Evolutionary conservation across 371 early-diverging fungal species (phyloP).

Genomic region (Smittium mucronatum): DNA sequence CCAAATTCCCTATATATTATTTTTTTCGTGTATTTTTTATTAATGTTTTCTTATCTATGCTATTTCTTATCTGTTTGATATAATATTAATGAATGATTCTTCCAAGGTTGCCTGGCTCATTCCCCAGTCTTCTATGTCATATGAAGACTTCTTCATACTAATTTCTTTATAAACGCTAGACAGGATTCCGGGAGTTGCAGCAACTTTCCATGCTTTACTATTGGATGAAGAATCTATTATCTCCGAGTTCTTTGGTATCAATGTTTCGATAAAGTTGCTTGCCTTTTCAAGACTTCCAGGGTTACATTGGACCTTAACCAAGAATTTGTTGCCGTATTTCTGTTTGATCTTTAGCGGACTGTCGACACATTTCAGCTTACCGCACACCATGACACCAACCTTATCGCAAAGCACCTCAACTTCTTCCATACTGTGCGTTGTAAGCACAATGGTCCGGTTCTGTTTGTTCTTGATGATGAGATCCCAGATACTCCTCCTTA

Average conservation of each 20-base stretch:
- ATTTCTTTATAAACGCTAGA: not conserved
- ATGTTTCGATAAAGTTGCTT: not conserved
- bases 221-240: not conserved
- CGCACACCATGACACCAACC: constrained; percentile 61
- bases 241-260: not conserved
- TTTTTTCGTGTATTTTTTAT: too few relatives aligned
- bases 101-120: constrained; percentile 8
- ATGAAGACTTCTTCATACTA: not conserved
- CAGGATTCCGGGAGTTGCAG: not conserved
- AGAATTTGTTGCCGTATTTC: constrained; percentile 47
- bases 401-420: constrained; percentile 43
- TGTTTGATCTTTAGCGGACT: constrained; percentile 47
- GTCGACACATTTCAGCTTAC: constrained; percentile 48
- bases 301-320: not conserved
- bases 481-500: constrained; percentile 11
- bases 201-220: not conserved
- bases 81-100: constrained; percentile 6
- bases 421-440: constrained; percentile 64
- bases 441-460: constrained; percentile 34
- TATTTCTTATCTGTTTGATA: not conserved
- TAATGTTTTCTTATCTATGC: too few relatives aligned
- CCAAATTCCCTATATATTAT: too few relatives aligned
- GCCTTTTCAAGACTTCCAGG: constrained; percentile 11
- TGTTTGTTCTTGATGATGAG: constrained; percentile 7
- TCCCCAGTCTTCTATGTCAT: constrained; percentile 5